A percentile compares a stretch with the other conserved stretches of the same genome.
These are phyloP conservation scores for Aspergillus tanneri DNA, from an alignment of 2,329 filamentous ascomycete species.

Conservation along the genomic window DNA sequence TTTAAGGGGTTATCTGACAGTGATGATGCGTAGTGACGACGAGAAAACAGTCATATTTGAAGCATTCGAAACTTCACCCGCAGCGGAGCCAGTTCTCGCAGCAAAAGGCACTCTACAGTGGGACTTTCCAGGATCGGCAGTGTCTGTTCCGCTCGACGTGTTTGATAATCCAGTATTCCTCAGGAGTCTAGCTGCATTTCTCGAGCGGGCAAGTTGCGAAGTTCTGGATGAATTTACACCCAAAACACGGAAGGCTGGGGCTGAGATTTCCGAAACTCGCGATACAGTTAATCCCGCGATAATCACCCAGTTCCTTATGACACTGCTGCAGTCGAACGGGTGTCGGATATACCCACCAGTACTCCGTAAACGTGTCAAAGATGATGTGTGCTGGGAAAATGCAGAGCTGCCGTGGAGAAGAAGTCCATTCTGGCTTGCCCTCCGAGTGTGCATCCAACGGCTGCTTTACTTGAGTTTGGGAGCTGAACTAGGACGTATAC, in stretches of 20 bases:
- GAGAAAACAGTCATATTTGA: conserved; percentile 52
- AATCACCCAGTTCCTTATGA: conserved; percentile 60
- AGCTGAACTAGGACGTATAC: conserved; percentile 43
- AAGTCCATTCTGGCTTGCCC: conserved; percentile 60
- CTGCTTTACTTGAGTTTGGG: conserved; percentile 48
- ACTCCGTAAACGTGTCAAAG: conserved; percentile 60
- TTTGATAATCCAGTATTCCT: conserved; percentile 49
- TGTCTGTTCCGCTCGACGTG: conserved; percentile 44
- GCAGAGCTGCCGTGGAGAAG: conserved; percentile 60
- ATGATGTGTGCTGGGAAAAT: conserved; percentile 58
- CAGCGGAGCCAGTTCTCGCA: conserved; percentile 53
- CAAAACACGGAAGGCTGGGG: conserved; percentile 52
- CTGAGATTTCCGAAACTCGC: conserved; percentile 53
- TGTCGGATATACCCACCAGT: conserved; percentile 31
- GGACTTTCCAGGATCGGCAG: conserved; percentile 59
- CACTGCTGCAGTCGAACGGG: conserved; percentile 59
- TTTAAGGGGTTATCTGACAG: too few relatives aligned
- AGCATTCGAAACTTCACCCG: conserved; percentile 60
- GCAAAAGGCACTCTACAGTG: conserved; percentile 55
- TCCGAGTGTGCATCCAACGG: conserved; percentile 59
- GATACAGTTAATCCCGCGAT: conserved; percentile 59
- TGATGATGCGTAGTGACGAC: conserved; percentile 13
- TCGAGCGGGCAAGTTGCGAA: conserved; percentile 58
- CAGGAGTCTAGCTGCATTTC: conserved; percentile 50
- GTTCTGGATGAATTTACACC: conserved; percentile 55